Conservation (phyloP, 192 early-diverging fungal genomes). For the Coemansia sp. region DNA sequence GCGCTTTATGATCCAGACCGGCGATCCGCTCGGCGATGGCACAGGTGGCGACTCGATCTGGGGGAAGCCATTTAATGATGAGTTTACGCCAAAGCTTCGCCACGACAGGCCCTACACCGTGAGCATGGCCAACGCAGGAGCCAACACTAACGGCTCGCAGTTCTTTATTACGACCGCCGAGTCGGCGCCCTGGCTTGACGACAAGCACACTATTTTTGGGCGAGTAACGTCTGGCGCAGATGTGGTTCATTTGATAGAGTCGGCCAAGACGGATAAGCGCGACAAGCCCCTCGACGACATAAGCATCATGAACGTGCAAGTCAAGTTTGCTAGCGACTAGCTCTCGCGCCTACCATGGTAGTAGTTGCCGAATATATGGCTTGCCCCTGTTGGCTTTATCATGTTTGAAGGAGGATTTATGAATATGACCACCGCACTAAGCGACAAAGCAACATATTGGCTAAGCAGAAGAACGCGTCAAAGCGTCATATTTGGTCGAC, state of each 20-base stretch:
- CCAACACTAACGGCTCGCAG: conserved; percentile 87
- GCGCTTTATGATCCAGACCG: conserved; percentile 87
- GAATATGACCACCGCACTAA: no score
- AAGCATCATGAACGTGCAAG: conserved; percentile 58
- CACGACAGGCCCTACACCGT: conserved; percentile 88
- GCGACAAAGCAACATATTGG: no score
- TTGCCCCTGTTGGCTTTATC: no score
- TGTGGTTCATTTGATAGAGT: conserved; percentile 84
- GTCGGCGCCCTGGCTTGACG: conserved; percentile 83
- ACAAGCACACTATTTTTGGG: conserved; percentile 76
- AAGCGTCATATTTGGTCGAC: not conserved
- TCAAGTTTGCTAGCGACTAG: conserved; percentile 6
- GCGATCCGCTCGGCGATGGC: conserved; percentile 87
- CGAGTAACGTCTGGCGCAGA: conserved; percentile 88
- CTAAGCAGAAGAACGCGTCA: no score
- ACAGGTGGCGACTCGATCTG: conserved; percentile 89
- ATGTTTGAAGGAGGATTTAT: no score
- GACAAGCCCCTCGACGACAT: conserved; percentile 72
- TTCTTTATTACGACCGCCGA: conserved; percentile 93
- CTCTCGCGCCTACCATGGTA: no score
- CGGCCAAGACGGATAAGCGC: conserved; percentile 79
- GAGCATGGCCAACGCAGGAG: conserved; percentile 92
- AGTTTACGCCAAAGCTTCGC: conserved; percentile 77
- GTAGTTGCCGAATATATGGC: no score
- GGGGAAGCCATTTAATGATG: conserved; percentile 79